A percentile compares a stretch with the other conserved stretches of the same genome.
Evolutionary conservation across 192 early-diverging fungal genomes (phyloP).

Genomic region (Hyaloraphidium curvatum): DNA sequence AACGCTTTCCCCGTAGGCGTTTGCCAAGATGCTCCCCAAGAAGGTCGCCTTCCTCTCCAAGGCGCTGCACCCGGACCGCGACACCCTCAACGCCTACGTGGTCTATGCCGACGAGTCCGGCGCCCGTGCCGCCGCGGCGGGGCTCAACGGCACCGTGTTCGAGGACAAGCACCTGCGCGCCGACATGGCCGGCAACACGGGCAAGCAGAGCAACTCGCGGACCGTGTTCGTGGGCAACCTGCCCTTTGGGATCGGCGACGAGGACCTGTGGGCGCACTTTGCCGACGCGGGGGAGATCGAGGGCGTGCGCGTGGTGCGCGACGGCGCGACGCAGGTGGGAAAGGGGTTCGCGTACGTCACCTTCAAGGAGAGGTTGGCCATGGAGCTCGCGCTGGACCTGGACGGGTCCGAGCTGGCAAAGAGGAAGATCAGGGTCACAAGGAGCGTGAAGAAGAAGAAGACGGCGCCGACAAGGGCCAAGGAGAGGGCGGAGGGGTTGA

Average conservation of each 20-base stretch:
- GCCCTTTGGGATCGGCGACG: conserved; percentile 28
- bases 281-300: conserved; percentile 24
- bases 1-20: conserved; percentile 10
- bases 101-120: conserved; percentile 47
- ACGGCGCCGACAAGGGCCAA: too few species aligned
- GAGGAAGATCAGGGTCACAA: too few species aligned
- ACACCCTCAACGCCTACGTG: conserved; percentile 76
- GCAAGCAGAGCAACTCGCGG: conserved; percentile 29
- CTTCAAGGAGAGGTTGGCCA: too few species aligned
- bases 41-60: conserved; percentile 67
- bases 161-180: conserved; percentile 76
- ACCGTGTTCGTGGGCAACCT: conserved; percentile 37
- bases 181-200: conserved; percentile 20
- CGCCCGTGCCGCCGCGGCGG: conserved; percentile 33
- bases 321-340: not conserved
- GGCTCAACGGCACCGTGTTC: conserved; percentile 64
- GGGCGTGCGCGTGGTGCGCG: conserved; percentile 11
- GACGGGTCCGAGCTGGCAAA: too few species aligned
- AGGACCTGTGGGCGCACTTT: conserved; percentile 23
- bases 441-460: too few species aligned
- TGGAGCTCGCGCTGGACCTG: too few species aligned
- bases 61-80: conserved; percentile 64
- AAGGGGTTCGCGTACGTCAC: not conserved
- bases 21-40: conserved; percentile 42
- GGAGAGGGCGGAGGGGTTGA: too few species aligned